Evolutionary conservation across 202 grass and related monocot species (phyloP), one percentile per base, ranked within the genome.

Genomic region (Miscanthus sacchariflorus): DNA sequence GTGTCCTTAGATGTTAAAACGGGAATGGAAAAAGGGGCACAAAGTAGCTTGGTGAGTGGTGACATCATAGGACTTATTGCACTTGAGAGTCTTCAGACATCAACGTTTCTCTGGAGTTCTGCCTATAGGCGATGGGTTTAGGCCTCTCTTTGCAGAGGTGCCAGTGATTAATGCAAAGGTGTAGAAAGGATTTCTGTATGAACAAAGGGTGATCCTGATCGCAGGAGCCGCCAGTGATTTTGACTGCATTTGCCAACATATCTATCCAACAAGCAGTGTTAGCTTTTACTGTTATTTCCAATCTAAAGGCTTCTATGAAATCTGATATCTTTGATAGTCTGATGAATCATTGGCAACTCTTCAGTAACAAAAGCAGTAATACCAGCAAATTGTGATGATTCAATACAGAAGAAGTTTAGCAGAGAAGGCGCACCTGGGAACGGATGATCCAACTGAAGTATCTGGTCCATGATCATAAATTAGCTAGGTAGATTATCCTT

Each of bases 41-140:
- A 6, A 67, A n/a, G 68, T 80, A 63, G 2, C 35, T 36, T 36
- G 35, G 35, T 36, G 3, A 7, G 68, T 76, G 39, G 38, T 83
- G 80, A 83, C 45, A 61, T 46, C 49, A 70, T 38, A 73, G n/a
- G 80, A 73, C 74, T 90, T 24, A 6, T 24, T 82, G 83, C 49
- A 40, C 58, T 80, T 30, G 36, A 85, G 76, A 27, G 24, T 50
- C 19, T 68, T 69, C 44, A 12, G 70, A 44, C 14, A 63, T 15
- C 11, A 9, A 17, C 46, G 38, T 68, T 19, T 70, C 21, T 70
- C 12, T n/a, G 35, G 49, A 23, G 9, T 63, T 84, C 43, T 74
- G 38, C 70, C 23, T n/a, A 66, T 66, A 46, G 18, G 74, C 2
- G 4, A n/a, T 72, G 24, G 11, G 30, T 35, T 38, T 25, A 58